Conservation (phyloP, 257 asterid species). For the Plantago major region DNA sequence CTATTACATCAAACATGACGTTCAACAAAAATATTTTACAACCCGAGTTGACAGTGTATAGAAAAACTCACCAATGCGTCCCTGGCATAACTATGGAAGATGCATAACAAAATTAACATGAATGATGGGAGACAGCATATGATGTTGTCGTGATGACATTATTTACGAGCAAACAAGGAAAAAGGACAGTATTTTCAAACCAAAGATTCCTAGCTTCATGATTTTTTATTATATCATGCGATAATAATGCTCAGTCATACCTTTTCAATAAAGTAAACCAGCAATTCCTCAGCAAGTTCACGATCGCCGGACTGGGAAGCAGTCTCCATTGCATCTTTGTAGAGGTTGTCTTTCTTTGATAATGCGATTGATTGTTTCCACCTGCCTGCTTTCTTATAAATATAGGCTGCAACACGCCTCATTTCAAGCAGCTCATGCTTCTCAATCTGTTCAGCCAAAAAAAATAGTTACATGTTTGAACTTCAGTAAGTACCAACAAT, state of each 20-base stretch:
- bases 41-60: too few species aligned
- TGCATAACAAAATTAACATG: background rate
- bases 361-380: slow-evolving; percentile 97
- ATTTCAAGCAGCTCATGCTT: slow-evolving; percentile 99
- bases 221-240: background rate
- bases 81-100: background rate
- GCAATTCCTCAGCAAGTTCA: slow-evolving; percentile 99
- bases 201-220: too few species aligned
- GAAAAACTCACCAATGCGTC: too few species aligned
- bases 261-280: slow-evolving; percentile 93
- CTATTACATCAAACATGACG: too few species aligned
- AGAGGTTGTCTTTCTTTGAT: slow-evolving; percentile 93
- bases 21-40: too few species aligned
- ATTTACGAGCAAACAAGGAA: too few species aligned
- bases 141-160: too few species aligned
- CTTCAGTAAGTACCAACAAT: slow-evolving; percentile 12
- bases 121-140: background rate
- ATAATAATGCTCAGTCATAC: slow-evolving; percentile 29
- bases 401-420: slow-evolving; percentile 99
- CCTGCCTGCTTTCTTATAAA: slow-evolving; percentile 98
- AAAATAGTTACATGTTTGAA: slow-evolving; percentile 1
- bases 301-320: slow-evolving; percentile 99
- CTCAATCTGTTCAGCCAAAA: slow-evolving; percentile 65
- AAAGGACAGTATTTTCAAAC: too few species aligned
- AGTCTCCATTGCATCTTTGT: slow-evolving; percentile 99